Evolutionary conservation across 176 grass and related monocot species (phyloP).

Genomic region (Eremochloa ophiuroides): DNA sequence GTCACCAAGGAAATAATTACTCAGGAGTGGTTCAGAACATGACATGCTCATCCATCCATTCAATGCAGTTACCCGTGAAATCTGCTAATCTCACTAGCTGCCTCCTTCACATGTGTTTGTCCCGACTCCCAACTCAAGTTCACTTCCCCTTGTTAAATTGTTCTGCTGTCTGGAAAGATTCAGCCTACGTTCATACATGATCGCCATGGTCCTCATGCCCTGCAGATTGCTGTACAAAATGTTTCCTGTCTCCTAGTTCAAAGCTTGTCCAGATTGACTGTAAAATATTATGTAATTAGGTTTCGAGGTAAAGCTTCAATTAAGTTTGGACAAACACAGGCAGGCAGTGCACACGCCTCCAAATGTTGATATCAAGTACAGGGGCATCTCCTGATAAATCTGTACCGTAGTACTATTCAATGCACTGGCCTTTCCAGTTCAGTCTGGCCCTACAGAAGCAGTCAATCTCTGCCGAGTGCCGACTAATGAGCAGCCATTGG

Average conservation of each 20-base stretch:
- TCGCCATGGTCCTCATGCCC: neutral
- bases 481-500: neutral
- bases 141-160: neutral
- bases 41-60: neutral
- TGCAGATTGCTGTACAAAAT: neutral
- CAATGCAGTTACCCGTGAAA: neutral
- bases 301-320: neutral
- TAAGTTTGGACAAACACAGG: neutral
- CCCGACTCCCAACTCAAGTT: neutral
- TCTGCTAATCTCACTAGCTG: neutral
- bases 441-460: neutral
- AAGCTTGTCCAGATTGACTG: neutral
- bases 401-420: conserved; percentile 8
- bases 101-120: conserved; percentile 14
- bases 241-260: neutral
- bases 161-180: conserved; percentile 21
- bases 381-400: neutral
- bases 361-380: neutral
- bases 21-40: neutral
- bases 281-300: neutral
- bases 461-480: neutral
- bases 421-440: neutral
- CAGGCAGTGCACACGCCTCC: neutral
- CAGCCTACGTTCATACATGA: neutral
- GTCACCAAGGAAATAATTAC: neutral